Percentiles rank a stretch among this genome's conserved stretches.
Conservation (phyloP, 2,329 filamentous ascomycete species). For the Hymenoscyphus occultus region DNA sequence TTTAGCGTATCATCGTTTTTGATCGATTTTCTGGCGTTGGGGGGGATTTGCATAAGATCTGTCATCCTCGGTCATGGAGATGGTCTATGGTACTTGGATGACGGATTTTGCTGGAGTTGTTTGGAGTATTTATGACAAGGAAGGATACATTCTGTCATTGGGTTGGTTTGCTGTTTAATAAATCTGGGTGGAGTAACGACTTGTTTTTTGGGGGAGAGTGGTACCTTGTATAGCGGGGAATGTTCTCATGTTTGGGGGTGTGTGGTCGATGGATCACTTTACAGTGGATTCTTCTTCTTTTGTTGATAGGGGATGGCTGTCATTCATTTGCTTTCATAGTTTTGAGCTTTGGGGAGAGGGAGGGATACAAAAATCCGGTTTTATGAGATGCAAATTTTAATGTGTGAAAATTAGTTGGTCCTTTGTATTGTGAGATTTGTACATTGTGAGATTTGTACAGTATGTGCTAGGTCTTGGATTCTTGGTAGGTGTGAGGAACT, state of each 20-base stretch:
- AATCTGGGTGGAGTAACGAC: neutral
- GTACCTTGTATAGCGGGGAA: neutral
- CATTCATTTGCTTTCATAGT: no score
- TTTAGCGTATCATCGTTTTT: neutral
- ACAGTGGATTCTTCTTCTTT: no score
- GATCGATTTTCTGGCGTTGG: slow-evolving; percentile 2
- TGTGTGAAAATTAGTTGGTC: no score
- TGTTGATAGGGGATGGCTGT: no score
- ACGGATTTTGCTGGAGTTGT: neutral
- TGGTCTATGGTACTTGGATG: neutral
- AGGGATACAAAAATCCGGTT: no score
- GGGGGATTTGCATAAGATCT: slow-evolving; percentile 2
- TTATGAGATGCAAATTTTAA: no score
- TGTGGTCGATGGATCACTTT: no score
- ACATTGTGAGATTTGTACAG: no score
- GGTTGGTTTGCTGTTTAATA: neutral
- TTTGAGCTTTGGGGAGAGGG: no score
- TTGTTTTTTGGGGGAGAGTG: neutral
- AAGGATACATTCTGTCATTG: neutral
- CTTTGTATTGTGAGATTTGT: no score
- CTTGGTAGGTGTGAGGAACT: no score
- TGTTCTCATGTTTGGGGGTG: neutral
- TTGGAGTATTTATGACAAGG: neutral
- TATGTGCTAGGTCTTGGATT: no score
- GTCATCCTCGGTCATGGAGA: neutral